A percentile compares a stretch with the other conserved stretches of the same genome.
phyloP scores from a whole-genome alignment of 2,329 filamentous ascomycete genomes.

The Parafenestella ontariensis region DNA sequence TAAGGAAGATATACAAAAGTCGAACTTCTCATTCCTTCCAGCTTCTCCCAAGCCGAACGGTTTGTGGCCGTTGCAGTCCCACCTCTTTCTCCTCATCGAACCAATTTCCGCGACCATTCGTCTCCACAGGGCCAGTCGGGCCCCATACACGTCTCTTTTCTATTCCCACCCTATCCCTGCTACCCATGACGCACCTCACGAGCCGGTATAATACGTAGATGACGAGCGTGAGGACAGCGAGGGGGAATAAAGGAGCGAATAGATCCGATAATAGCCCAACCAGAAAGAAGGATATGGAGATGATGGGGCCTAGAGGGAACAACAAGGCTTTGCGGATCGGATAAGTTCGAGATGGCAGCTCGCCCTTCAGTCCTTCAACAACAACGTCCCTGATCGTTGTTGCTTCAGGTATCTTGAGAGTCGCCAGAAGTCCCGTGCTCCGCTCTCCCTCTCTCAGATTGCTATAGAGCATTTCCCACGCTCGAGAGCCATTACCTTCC shows the following conservation, averaged over 20 bases:
- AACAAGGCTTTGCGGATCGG: slow-evolving; percentile 10
- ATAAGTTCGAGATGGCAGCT: slow-evolving; percentile 13
- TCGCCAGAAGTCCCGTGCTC: slow-evolving; percentile 2
- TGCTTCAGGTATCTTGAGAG: slow-evolving; percentile 1
- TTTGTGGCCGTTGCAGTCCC: slow-evolving; percentile 8
- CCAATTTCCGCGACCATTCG: neutral
- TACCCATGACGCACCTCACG: neutral
- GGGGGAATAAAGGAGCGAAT: neutral
- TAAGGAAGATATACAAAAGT: neutral
- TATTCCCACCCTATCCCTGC: neutral
- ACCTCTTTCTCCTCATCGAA: slow-evolving; percentile 1
- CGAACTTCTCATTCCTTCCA: neutral
- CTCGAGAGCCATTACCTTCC: neutral
- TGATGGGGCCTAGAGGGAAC: slow-evolving; percentile 6
- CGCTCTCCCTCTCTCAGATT: neutral
- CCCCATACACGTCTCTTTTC: slow-evolving; percentile 7
- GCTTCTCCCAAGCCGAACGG: slow-evolving; percentile 4
- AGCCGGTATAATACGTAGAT: slow-evolving; percentile 1
- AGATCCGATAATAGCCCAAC: neutral
- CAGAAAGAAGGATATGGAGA: slow-evolving; percentile 2
- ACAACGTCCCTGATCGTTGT: neutral
- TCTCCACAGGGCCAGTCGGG: slow-evolving; percentile 8
- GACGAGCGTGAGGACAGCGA: neutral
- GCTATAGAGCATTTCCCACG: neutral
- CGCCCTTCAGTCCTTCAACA: slow-evolving; percentile 4